A percentile compares a stretch with the other conserved stretches of the same genome.
phyloP scores from a whole-genome alignment of 306 rosid species.

The Rosa persica region DNA sequence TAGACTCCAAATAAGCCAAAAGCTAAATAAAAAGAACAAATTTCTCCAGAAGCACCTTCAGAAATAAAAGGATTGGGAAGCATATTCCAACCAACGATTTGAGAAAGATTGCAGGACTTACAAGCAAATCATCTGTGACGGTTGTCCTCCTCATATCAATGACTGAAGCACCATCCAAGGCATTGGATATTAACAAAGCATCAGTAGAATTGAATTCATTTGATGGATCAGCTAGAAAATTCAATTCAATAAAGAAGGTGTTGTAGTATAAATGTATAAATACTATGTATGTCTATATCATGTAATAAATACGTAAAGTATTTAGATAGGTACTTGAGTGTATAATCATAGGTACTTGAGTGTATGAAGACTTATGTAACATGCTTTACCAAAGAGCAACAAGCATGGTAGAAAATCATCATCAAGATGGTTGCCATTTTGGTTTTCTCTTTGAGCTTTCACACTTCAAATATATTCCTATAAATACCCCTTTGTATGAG shows the following conservation, averaged over 20 bases:
- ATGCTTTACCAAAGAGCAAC: too few relatives aligned
- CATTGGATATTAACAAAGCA: conserved; percentile 36
- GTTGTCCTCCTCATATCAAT: conserved; percentile 48
- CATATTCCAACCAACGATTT: background rate
- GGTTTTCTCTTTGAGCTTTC: too few relatives aligned
- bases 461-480: too few relatives aligned
- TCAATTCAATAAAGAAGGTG: conserved; percentile 45
- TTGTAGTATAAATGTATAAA: too few relatives aligned
- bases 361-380: too few relatives aligned
- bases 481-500: too few relatives aligned
- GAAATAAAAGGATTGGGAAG: background rate
- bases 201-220: conserved; percentile 32
- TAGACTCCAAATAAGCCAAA: background rate
- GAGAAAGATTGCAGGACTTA: conserved; percentile 29
- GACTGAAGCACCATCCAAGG: conserved; percentile 48
- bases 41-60: background rate
- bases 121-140: conserved; percentile 37
- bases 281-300: too few relatives aligned
- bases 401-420: too few relatives aligned
- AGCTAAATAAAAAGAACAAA: background rate
- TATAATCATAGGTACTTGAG: too few relatives aligned
- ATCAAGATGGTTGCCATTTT: too few relatives aligned
- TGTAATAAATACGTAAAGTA: too few relatives aligned
- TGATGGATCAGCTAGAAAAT: conserved; percentile 41
- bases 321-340: too few relatives aligned